Percentiles rank a stretch among this genome's conserved stretches.
phyloP scores from a whole-genome alignment of 495 filamentous ascomycete genomes.

The Talaromyces adpressus region DNA sequence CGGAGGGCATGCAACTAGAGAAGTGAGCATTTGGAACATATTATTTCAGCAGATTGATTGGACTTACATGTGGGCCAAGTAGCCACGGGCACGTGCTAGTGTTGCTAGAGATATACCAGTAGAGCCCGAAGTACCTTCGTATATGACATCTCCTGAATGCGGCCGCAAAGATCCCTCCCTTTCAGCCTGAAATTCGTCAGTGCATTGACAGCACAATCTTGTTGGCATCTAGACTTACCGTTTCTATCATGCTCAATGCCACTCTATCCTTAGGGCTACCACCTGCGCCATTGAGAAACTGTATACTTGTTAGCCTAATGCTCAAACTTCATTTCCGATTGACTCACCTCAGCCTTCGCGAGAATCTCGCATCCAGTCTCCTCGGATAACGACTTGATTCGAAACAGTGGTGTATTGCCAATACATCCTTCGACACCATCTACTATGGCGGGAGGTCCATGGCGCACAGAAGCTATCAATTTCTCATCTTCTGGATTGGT shows the following conservation, averaged over 20 bases:
- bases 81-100: slow-evolving; percentile 80
- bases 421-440: slow-evolving; percentile 89
- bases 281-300: slow-evolving; percentile 92
- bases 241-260: slow-evolving; percentile 78
- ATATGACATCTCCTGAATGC: slow-evolving; percentile 81
- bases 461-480: slow-evolving; percentile 7
- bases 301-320: background rate
- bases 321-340: background rate
- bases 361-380: slow-evolving; percentile 92
- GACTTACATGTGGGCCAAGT: slow-evolving; percentile 74
- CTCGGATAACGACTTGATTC: slow-evolving; percentile 79
- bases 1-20: slow-evolving; percentile 90
- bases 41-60: no score
- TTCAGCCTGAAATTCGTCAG: slow-evolving; percentile 54
- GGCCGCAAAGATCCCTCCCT: slow-evolving; percentile 68
- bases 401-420: slow-evolving; percentile 86
- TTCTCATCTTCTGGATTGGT: slow-evolving; percentile 7
- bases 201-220: background rate
- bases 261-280: slow-evolving; percentile 94
- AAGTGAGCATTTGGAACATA: no score
- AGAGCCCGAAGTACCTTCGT: slow-evolving; percentile 94
- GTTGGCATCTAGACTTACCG: slow-evolving; percentile 31
- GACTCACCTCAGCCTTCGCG: slow-evolving; percentile 76
- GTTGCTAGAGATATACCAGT: slow-evolving; percentile 91
- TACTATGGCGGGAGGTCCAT: slow-evolving; percentile 35